Evolutionary conservation across 352 stramenopile species (phyloP), one percentile per base, ranked within the genome.

Genomic region (Phytophthora sp.): DNA sequence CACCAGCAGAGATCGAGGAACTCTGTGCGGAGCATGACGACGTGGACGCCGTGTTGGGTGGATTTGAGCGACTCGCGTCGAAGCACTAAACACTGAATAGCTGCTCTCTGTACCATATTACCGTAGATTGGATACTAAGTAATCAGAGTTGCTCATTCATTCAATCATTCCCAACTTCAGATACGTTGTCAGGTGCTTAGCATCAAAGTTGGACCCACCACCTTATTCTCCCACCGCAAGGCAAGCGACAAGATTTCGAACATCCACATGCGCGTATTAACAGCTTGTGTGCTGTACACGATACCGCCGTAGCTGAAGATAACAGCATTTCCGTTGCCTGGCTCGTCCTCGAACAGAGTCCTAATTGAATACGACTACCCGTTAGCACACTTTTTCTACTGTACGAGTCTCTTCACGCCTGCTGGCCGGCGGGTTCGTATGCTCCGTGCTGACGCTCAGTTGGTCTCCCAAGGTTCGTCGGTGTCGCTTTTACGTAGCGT

Each of bases 171-270:
- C 38, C 41, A 47, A 7, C 3, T 47, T 47, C n/a, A n/a, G n/a
- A 7, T 30, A 44, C 29, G 30, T 44, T 36, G 31, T 68, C 26
- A 74, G 2, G 44, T 26, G 23, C 44, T 54, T 12, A 76, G 31
- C 46, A 63, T 45, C 39, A 88, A 79, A 18, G 77, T 64, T 13
- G 79, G 73, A 4, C 77, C 77, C 15, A 86, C 55, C 31, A 89
- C 69, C 41, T 75, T 80, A 18, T 61, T 63, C 54, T 91, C 80
- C 76, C 77, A 91, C 3, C 76, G 79, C 47, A 89, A 63, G 11
- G 76, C 75, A 13, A 91, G 82, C 27, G 88, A 63, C 52, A 89
- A 63, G 26, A 88, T 77, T 46, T 90, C 79, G 23, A 90, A 71
- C 76, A 90, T 86, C 79, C 83, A 91, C 31, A 82, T 62, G 24